Base-by-base conservation (phyloP, 192 early-diverging fungal species). In the Coemansia sp. region DNA sequence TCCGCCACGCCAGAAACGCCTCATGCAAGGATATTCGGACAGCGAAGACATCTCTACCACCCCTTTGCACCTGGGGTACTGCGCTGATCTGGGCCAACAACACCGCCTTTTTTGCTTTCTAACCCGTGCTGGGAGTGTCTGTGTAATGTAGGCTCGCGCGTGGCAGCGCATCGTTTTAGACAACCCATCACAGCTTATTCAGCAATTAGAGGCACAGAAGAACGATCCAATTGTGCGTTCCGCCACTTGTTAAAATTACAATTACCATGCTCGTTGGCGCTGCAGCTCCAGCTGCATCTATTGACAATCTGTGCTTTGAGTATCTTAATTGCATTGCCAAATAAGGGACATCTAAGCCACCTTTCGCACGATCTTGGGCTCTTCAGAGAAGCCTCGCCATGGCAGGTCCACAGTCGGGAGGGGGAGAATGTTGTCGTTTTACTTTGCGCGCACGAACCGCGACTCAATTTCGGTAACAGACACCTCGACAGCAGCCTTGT, bases 401-500 rank as follows among this genome's bases (percentile, higher is more conserved):
- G 30, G 30, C 30, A 30, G 30, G 1, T 30, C 30, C 30, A 30
- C 30, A 30, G 30, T 3, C 30, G 3, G 30, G 3, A 3, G 30
- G 30, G 30, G 48, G 18, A 49, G 20, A 20, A 7, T 8, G 20
- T 49, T 18, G 20, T 8, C 18, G 4, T 52, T 63, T 15, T 64
- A 43, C 48, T 69, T 66, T 35, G 71, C 52, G 46, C 60, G 63
- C 30, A 48, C 70, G 43, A 85, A 71, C 38, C 60, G 20, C 30
- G 34, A 63, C 36, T 72, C 62, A 26, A 81, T 59, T 1, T 85
- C 74, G 9, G 66, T 72, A 16, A 85, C 59, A n/a, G 72, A 75
- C 38, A 81, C 78, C 10, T 76, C 74, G 18, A 61, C 49, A 1
- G 43, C 57, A 15, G 78, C 72, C 45, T 76, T 88, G 69, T 94